phyloP scores from a whole-genome alignment of 2,329 filamentous ascomycete genomes.

The Zasmidium cellare region DNA sequence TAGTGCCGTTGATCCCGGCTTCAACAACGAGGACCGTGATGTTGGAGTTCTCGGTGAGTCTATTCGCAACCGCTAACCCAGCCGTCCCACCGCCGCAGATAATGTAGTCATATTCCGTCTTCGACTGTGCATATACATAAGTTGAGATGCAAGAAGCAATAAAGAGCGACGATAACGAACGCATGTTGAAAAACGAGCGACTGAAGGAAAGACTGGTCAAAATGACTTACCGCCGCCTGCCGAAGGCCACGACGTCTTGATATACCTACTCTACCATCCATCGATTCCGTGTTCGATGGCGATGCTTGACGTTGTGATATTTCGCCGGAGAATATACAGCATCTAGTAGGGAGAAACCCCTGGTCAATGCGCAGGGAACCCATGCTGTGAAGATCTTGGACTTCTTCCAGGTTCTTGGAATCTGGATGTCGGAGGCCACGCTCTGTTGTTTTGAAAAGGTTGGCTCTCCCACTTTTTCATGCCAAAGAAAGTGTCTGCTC shows the following conservation, averaged over 20 bases:
- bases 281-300: not conserved
- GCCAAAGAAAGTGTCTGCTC: too few species aligned
- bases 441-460: too few species aligned
- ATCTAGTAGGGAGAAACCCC: not conserved
- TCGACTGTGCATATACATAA: not conserved
- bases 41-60: conserved; percentile 27
- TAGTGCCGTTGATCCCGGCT: conserved; percentile 13
- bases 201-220: not conserved
- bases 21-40: conserved; percentile 32
- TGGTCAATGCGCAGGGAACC: not conserved
- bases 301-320: not conserved
- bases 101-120: conserved; percentile 18
- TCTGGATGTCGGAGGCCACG: too few species aligned
- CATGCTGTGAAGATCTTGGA: not conserved
- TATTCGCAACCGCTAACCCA: conserved; percentile 30
- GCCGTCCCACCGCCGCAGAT: conserved; percentile 32
- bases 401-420: not conserved
- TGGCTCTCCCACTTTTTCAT: too few species aligned
- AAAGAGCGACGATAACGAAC: not conserved
- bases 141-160: not conserved
- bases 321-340: not conserved
- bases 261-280: not conserved
- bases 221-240: not conserved
- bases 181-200: not conserved
- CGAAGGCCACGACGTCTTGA: not conserved